Conservation (phyloP, 2,329 filamentous ascomycete species). For the Fusarium musae region DNA sequence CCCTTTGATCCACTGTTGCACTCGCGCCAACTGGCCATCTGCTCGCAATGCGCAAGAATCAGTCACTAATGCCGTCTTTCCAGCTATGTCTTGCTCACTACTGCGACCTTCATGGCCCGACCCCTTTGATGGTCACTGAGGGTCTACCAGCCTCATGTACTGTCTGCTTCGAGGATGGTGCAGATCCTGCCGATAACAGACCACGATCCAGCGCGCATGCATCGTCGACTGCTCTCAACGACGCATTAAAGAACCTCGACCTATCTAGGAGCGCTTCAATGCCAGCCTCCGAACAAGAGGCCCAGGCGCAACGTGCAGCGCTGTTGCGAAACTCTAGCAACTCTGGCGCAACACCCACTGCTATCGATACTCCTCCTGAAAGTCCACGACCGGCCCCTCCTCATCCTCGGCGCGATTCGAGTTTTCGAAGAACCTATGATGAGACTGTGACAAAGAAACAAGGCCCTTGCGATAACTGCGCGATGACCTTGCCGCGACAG, state of each 20-base stretch:
- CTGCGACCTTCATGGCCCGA: slow-evolving; percentile 76
- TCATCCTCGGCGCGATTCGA: slow-evolving; percentile 63
- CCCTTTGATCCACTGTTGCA: not conserved
- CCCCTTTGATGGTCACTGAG: slow-evolving; percentile 76
- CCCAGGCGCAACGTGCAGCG: slow-evolving; percentile 55
- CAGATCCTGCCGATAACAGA: slow-evolving; percentile 46
- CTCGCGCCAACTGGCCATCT: slow-evolving; percentile 11
- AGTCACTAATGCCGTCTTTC: slow-evolving; percentile 51
- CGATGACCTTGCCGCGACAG: slow-evolving; percentile 68
- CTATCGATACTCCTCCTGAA: slow-evolving; percentile 67
- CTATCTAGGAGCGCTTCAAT: slow-evolving; percentile 57
- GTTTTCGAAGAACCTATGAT: slow-evolving; percentile 72
- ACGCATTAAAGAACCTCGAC: slow-evolving; percentile 61
- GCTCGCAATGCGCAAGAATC: slow-evolving; percentile 45
- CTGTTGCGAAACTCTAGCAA: slow-evolving; percentile 55
- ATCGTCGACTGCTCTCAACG: slow-evolving; percentile 54
- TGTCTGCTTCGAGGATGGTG: slow-evolving; percentile 63
- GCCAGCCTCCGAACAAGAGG: slow-evolving; percentile 58
- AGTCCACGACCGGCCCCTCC: slow-evolving; percentile 60
- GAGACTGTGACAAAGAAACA: slow-evolving; percentile 72
- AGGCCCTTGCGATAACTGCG: slow-evolving; percentile 75
- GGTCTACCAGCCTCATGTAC: slow-evolving; percentile 70
- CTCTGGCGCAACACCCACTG: slow-evolving; percentile 51
- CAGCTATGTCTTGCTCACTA: slow-evolving; percentile 78
- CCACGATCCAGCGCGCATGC: slow-evolving; percentile 55